Evolutionary conservation across 257 asterid genomes (phyloP).

Genomic region (Solanum chilense): DNA sequence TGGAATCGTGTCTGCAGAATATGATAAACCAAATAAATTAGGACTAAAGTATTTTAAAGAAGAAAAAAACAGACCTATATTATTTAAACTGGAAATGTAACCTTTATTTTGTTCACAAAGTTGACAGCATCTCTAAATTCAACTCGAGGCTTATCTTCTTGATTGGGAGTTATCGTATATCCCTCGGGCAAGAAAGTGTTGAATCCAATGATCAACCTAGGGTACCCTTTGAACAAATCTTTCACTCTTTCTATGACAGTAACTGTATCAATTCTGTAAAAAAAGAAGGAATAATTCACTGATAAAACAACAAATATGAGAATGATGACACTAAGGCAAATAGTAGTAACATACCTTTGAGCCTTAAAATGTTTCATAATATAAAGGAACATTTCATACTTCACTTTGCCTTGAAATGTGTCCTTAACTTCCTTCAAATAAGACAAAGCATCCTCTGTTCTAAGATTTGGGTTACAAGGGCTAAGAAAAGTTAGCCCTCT

Average conservation of each 20-base stretch:
- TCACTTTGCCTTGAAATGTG: conserved; percentile 76
- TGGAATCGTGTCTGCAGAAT: conserved; percentile 68
- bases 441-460: conserved; percentile 74
- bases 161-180: conserved; percentile 65
- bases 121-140: conserved; percentile 84
- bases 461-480: conserved; percentile 48
- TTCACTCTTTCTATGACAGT: conserved; percentile 83
- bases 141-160: conserved; percentile 66
- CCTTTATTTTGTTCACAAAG: conserved; percentile 93
- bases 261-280: conserved; percentile 64
- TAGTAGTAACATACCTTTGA: conserved; percentile 45
- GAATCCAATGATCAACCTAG: conserved; percentile 71
- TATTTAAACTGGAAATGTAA: conserved; percentile 1
- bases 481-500: conserved; percentile 26
- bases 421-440: conserved; percentile 94
- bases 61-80: background rate
- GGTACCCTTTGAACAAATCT: conserved; percentile 77
- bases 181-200: conserved; percentile 91
- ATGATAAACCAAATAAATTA: background rate
- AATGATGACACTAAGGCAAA: background rate
- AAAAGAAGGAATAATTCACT: conserved; percentile 1
- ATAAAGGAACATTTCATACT: conserved; percentile 74
- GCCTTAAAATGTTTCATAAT: conserved; percentile 91
- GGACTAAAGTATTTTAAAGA: background rate
- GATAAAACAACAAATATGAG: background rate